phyloP scores from a whole-genome alignment of 2,329 filamentous ascomycete genomes.

The Sporothrix mexicana region DNA sequence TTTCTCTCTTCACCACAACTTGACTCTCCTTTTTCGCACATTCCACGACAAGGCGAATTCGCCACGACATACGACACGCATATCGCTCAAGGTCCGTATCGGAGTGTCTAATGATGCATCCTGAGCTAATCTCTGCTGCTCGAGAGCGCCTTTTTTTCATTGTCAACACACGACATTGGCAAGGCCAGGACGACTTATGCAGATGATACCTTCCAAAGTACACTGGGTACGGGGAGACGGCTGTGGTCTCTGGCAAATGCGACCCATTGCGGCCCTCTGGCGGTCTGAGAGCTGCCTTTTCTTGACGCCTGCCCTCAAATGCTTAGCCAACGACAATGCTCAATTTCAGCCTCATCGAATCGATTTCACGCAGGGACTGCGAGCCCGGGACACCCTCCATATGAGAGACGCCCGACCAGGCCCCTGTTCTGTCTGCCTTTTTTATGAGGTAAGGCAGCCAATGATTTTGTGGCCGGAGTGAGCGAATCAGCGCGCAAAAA shows the following conservation, averaged over 20 bases:
- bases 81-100: background rate
- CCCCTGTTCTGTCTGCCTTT: conserved; percentile 5
- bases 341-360: conserved; percentile 11
- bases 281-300: conserved; percentile 9
- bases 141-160: background rate
- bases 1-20: background rate
- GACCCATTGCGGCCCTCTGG: conserved; percentile 23
- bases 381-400: background rate
- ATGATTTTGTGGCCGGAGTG: background rate
- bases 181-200: background rate
- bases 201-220: background rate
- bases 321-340: conserved; percentile 2
- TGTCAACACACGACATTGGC: background rate
- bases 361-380: conserved; percentile 9
- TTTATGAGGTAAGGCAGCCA: conserved; percentile 5
- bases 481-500: background rate
- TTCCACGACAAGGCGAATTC: background rate
- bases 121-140: background rate
- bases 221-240: background rate
- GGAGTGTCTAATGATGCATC: background rate
- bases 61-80: background rate
- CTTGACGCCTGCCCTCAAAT: conserved; percentile 2
- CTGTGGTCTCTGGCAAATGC: background rate
- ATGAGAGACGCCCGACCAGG: background rate
- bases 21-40: background rate